Evolutionary conservation across 352 stramenopile species (phyloP).

Genomic region (Thalassiosira exigua): DNA sequence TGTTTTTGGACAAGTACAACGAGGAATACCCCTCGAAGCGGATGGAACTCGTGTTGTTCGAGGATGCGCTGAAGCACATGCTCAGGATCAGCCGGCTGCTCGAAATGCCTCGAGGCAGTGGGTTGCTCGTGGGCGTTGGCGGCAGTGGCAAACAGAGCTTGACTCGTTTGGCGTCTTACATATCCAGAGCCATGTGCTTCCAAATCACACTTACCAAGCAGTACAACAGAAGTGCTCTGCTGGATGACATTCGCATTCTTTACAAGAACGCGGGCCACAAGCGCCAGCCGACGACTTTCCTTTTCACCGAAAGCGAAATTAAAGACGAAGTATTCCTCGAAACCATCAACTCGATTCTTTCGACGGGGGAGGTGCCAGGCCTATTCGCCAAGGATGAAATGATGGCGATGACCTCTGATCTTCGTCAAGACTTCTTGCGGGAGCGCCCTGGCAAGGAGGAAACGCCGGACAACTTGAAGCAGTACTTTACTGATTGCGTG

Average conservation of each 20-base stretch:
- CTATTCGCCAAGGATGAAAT: constrained; percentile 99
- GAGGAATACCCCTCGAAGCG: constrained; percentile 94
- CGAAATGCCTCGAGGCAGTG: constrained; percentile 95
- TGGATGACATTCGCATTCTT: constrained; percentile 96
- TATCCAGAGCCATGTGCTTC: constrained; percentile 95
- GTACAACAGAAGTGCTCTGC: constrained; percentile 97
- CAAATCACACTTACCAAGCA: constrained; percentile 98
- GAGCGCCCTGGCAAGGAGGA: constrained; percentile 93
- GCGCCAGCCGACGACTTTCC: constrained; percentile 95
- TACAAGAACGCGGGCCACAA: constrained; percentile 97
- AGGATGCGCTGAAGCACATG: constrained; percentile 96
- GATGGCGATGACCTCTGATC: constrained; percentile 97
- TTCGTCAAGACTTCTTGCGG: constrained; percentile 92
- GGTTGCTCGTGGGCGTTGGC: constrained; percentile 96
- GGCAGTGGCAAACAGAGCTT: constrained; percentile 97
- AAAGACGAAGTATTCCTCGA: constrained; percentile 99
- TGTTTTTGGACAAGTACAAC: constrained; percentile 98
- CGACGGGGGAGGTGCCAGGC: constrained; percentile 97
- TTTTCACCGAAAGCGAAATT: constrained; percentile 99
- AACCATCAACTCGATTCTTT: constrained; percentile 97
- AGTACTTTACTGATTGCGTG: constrained; percentile 98
- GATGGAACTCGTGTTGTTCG: constrained; percentile 98
- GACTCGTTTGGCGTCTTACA: constrained; percentile 95
- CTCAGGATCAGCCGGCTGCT: constrained; percentile 95
- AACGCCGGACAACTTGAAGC: constrained; percentile 95